Evolutionary conservation across 2,329 filamentous ascomycete species (phyloP).

Genomic region (Phialocephala subalpina): DNA sequence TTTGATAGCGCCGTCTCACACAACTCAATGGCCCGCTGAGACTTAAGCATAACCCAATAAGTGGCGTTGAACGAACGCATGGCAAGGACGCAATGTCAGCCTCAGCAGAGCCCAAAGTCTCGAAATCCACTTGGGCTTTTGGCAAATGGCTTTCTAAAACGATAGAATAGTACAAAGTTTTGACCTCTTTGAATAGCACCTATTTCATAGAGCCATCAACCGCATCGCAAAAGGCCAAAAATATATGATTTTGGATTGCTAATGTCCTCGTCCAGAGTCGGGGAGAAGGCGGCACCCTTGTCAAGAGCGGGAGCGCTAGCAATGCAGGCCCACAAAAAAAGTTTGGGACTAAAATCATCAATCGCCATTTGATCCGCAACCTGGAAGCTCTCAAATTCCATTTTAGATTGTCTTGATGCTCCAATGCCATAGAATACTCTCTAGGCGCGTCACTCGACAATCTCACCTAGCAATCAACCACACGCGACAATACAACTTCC

Average conservation of each 20-base stretch:
- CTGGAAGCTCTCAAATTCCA: not conserved
- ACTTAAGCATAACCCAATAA: too few relatives aligned
- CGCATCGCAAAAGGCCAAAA: not conserved
- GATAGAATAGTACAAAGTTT: too few relatives aligned
- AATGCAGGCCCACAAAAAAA: constrained; percentile 4
- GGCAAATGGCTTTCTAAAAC: too few relatives aligned
- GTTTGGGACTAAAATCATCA: not conserved
- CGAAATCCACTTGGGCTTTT: too few relatives aligned
- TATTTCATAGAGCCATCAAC: not conserved
- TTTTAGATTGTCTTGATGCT: constrained; percentile 40
- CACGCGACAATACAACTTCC: constrained; percentile 19
- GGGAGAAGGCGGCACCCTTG: not conserved
- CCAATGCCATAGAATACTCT: constrained; percentile 11
- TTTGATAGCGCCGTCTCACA: too few relatives aligned
- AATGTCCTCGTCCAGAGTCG: not conserved
- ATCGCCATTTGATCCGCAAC: not conserved
- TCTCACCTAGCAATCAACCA: not conserved
- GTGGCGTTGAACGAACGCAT: too few relatives aligned
- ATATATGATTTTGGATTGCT: not conserved
- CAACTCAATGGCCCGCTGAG: too few relatives aligned
- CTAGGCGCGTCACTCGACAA: constrained; percentile 10
- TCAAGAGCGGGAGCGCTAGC: constrained; percentile 6
- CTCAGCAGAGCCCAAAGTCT: too few relatives aligned
- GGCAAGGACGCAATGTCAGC: too few relatives aligned
- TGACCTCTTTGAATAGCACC: too few relatives aligned